Conservation (phyloP, 805 yeast genomes). For the Maudiozyma serrabonitensis region DNA sequence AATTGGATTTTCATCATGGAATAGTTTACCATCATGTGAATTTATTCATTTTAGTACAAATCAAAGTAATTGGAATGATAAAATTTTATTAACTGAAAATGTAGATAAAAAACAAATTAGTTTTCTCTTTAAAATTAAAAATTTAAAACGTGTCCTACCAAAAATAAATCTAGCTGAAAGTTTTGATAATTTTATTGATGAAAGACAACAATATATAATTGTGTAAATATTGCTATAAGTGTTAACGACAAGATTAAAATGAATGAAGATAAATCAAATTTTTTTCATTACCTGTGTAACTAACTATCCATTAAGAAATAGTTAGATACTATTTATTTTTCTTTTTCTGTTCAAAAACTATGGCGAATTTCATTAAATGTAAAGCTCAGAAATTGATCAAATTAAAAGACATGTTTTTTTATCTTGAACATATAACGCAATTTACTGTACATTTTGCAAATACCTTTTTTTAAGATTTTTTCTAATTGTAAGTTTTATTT, state of each 20-base stretch:
- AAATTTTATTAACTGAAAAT: not conserved
- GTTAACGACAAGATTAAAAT: not conserved
- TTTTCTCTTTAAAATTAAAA: slow-evolving; percentile 14
- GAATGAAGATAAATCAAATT: not conserved
- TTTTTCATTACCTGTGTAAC: too few relatives aligned
- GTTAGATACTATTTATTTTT: too few relatives aligned
- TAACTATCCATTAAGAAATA: too few relatives aligned
- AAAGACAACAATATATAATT: slow-evolving; percentile 15
- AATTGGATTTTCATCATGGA: slow-evolving; percentile 21
- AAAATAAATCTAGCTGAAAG: slow-evolving; percentile 12
- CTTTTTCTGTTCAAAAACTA: too few relatives aligned
- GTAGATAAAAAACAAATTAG: not conserved
- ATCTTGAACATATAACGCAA: too few relatives aligned
- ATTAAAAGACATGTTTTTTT: too few relatives aligned
- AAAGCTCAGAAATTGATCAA: too few relatives aligned
- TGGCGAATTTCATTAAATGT: too few relatives aligned
- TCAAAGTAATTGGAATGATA: not conserved
- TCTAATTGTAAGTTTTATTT: too few relatives aligned
- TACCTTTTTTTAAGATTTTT: too few relatives aligned
- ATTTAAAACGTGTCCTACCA: slow-evolving; percentile 12
- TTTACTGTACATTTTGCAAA: too few relatives aligned
- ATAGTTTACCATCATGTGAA: slow-evolving; percentile 13
- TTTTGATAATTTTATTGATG: slow-evolving; percentile 16
- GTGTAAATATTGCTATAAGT: slow-evolving; percentile 4
- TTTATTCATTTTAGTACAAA: slow-evolving; percentile 4